Evolutionary conservation across 2,329 filamentous ascomycete species (phyloP).

Genomic region (Ophiostoma piceae): DNA sequence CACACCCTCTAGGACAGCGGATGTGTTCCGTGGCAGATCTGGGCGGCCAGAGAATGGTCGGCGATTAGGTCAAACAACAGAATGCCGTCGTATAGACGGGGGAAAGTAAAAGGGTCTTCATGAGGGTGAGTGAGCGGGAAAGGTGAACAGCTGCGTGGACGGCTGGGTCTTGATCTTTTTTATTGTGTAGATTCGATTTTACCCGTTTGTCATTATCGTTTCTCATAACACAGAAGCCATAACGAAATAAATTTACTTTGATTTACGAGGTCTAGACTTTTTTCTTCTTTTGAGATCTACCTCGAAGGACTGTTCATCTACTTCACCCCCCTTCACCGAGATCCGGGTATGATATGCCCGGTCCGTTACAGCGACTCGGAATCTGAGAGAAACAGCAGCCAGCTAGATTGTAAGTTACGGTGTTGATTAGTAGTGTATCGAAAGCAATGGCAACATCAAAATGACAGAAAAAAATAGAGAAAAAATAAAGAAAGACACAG

Average conservation of each 20-base stretch:
- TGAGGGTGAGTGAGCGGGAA: background rate
- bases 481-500: background rate
- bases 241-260: too few species aligned
- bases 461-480: background rate
- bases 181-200: background rate
- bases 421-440: background rate
- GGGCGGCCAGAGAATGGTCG: background rate
- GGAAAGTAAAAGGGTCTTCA: background rate
- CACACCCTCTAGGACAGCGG: background rate
- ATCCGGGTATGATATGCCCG: background rate
- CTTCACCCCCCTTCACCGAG: constrained; percentile 4
- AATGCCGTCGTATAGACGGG: background rate
- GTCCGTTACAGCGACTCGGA: background rate
- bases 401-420: background rate
- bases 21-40: background rate
- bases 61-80: background rate
- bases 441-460: background rate
- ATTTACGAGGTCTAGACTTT: too few species aligned
- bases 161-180: background rate
- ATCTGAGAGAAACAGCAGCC: background rate
- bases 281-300: background rate
- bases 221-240: background rate
- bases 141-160: background rate
- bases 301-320: background rate
- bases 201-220: background rate